Evolutionary conservation across 305 asterid species (phyloP).

Genomic region (Solanum hybrid): DNA sequence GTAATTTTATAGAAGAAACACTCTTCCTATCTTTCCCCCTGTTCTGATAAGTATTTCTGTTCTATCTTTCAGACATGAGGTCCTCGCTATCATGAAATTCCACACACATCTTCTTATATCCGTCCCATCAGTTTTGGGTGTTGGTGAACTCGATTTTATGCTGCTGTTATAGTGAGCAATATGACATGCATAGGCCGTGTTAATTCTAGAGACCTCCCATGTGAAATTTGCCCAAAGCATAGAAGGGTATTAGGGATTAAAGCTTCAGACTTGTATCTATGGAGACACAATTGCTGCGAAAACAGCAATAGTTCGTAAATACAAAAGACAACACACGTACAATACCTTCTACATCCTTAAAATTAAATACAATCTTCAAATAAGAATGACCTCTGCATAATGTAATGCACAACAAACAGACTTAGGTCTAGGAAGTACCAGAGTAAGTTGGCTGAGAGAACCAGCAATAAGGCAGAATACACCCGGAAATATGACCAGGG

Average conservation of each 20-base stretch:
- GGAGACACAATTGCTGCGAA: background rate
- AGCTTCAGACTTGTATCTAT: background rate
- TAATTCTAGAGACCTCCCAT: background rate
- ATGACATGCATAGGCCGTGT: background rate
- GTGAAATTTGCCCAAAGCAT: background rate
- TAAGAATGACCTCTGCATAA: background rate
- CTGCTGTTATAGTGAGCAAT: background rate
- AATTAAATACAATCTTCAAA: background rate
- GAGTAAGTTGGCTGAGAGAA: conserved; percentile 57
- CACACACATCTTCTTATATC: conserved; percentile 68
- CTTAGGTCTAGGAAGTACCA: conserved; percentile 39
- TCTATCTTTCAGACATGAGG: conserved; percentile 44
- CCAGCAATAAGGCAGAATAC: conserved; percentile 70
- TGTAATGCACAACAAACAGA: conserved; percentile 2
- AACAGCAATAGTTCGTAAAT: background rate
- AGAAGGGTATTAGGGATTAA: background rate
- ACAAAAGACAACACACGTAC: background rate
- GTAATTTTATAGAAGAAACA: background rate
- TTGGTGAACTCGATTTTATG: conserved; percentile 26
- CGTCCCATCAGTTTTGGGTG: conserved; percentile 47
- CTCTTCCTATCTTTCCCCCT: background rate
- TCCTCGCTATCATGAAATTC: conserved; percentile 46
- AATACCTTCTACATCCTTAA: background rate
- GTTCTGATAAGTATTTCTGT: conserved; percentile 3
- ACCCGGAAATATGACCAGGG: conserved; percentile 79